phyloP scores from a whole-genome alignment of 139 green algal genomes.

The Mychonastes homosphaera region DNA sequence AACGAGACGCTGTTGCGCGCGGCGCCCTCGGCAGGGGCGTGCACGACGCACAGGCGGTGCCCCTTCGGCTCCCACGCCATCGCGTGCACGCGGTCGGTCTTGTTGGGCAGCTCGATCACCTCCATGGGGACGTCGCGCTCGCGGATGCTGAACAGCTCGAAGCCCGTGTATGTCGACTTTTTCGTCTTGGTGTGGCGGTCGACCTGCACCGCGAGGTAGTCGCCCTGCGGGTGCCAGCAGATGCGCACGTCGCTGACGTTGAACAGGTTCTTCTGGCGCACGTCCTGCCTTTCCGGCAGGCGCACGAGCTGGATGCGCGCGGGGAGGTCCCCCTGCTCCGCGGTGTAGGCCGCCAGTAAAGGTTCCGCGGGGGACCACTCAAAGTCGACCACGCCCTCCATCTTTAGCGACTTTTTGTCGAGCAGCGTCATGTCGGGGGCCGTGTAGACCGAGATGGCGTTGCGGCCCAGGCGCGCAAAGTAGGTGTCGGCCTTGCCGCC shows the following conservation, averaged over 20 bases:
- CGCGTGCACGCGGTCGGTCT: conserved; percentile 61
- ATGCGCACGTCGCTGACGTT: conserved; percentile 84
- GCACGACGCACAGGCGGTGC: conserved; percentile 80
- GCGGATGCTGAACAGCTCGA: conserved; percentile 86
- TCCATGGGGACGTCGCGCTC: conserved; percentile 69
- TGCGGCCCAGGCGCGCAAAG: conserved; percentile 74
- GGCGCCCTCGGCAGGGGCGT: conserved; percentile 82
- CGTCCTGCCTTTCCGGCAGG: conserved; percentile 65
- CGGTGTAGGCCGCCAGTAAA: conserved; percentile 77
- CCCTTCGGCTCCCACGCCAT: conserved; percentile 95
- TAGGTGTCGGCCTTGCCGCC: conserved; percentile 65
- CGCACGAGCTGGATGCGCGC: conserved; percentile 65
- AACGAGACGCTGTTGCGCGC: conserved; percentile 69
- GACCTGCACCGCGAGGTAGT: conserved; percentile 94
- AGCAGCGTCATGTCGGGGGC: conserved; percentile 73
- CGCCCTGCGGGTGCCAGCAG: conserved; percentile 91
- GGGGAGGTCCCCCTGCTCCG: conserved; percentile 76
- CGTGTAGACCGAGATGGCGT: conserved; percentile 75
- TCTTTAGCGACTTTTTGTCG: conserved; percentile 87
- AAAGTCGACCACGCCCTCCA: conserved; percentile 84
- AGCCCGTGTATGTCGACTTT: conserved; percentile 86
- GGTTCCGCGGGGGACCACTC: conserved; percentile 77
- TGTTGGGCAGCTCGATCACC: conserved; percentile 60
- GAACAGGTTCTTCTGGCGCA: conserved; percentile 97
- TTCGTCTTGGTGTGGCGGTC: conserved; percentile 95